A percentile compares a stretch with the other conserved stretches of the same genome.
Conservation (phyloP, 306 rosid genomes). For the Myrica gale region DNA sequence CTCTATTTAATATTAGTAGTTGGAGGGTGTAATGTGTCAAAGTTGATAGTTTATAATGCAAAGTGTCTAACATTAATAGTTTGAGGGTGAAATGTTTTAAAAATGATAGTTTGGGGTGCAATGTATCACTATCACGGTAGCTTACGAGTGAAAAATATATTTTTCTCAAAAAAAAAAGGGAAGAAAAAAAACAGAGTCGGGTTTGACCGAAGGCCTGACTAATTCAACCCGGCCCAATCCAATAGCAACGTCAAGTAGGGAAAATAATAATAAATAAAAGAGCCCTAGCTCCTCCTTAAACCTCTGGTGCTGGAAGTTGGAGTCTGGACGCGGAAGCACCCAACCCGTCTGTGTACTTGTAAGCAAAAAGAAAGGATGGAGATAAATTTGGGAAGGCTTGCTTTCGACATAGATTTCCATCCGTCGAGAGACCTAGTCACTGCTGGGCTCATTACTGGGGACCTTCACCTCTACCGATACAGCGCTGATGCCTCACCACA, state of each 20-base stretch:
- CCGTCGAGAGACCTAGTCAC: not conserved
- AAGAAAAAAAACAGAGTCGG: too few relatives aligned
- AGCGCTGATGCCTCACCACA: not conserved
- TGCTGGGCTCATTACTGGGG: not conserved
- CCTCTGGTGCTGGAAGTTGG: not conserved
- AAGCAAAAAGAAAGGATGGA: not conserved
- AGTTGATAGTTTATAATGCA: too few relatives aligned
- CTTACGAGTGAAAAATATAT: too few relatives aligned
- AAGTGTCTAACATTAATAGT: too few relatives aligned
- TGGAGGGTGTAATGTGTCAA: too few relatives aligned
- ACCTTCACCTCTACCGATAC: not conserved
- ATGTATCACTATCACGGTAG: too few relatives aligned
- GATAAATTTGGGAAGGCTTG: slow-evolving; percentile 4
- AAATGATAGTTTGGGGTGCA: too few relatives aligned
- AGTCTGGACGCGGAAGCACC: not conserved
- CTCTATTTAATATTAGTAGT: too few relatives aligned
- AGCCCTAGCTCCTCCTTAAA: not conserved
- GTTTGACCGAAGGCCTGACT: too few relatives aligned
- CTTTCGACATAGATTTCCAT: slow-evolving; percentile 1
- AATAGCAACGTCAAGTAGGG: too few relatives aligned
- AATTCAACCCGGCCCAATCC: not conserved
- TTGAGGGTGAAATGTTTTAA: too few relatives aligned
- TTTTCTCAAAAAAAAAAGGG: too few relatives aligned
- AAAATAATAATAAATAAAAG: not conserved
- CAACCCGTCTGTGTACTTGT: not conserved